Conservation (phyloP, 2,329 filamentous ascomycete species). For the Xylaria hypoxylon region DNA sequence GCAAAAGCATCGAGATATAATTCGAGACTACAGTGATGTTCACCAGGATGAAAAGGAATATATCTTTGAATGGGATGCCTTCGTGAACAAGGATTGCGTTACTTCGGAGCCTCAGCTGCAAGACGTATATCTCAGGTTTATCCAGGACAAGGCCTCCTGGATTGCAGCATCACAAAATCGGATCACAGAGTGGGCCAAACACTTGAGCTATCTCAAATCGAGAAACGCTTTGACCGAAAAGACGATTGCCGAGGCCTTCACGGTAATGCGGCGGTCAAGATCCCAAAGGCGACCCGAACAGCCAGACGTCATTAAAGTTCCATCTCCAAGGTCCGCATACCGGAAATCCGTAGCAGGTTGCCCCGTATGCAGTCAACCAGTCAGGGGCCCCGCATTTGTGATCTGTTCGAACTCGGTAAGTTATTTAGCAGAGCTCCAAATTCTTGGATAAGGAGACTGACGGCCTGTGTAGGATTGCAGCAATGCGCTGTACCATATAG, state of each 20-base stretch:
- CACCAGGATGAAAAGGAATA: constrained; percentile 67
- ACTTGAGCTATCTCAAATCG: constrained; percentile 63
- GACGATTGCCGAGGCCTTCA: constrained; percentile 57
- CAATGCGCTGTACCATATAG: constrained; percentile 63
- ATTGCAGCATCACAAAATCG: constrained; percentile 61
- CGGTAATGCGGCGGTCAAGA: constrained; percentile 58
- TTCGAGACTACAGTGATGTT: constrained; percentile 68
- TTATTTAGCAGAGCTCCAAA: constrained; percentile 17
- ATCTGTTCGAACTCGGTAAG: constrained; percentile 64
- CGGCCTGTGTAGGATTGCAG: constrained; percentile 34
- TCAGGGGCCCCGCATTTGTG: constrained; percentile 60
- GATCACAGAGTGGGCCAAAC: constrained; percentile 67
- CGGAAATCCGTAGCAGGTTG: constrained; percentile 61
- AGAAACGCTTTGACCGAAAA: constrained; percentile 60
- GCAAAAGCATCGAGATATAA: constrained; percentile 69
- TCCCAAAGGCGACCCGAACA: constrained; percentile 47
- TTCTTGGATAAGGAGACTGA: constrained; percentile 27
- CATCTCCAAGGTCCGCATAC: constrained; percentile 50
- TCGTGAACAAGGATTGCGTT: constrained; percentile 63
- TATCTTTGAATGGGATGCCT: constrained; percentile 69
- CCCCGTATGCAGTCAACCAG: constrained; percentile 60
- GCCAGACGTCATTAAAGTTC: constrained; percentile 40
- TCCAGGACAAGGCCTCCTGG: constrained; percentile 64
- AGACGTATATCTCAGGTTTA: constrained; percentile 64
- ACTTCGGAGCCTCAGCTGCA: constrained; percentile 65